Evolutionary conservation across 805 yeast species (phyloP), one percentile per base, ranked within the genome.

Genomic region (Yarrowia porcina): DNA sequence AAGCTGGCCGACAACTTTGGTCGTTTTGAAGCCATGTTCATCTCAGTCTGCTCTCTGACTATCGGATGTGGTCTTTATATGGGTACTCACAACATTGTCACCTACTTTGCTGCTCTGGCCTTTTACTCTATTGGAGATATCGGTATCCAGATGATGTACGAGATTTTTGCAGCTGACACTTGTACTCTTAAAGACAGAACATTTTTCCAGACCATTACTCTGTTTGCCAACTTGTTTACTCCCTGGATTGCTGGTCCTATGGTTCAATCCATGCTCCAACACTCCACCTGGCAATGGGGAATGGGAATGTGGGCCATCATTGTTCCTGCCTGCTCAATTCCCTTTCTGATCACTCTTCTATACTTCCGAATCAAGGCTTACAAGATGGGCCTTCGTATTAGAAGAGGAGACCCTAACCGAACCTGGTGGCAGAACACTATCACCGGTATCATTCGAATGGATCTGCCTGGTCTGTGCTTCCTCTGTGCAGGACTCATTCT

Each of bases 251-350:
- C 69, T 77, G 63, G 72, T 3, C 64, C 63, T 25, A 45, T 71
- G 45, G 70, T 73, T 23, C 66, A 65, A 15, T 45, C 67, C 9
- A 66, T 67, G 10, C 69, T 80, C 15, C 67, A 71, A 10, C 65
- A 65, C 33, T 67, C 65, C 20, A 74, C 76, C 44, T 82, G 86
- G 86, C 75, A 83, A 71, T 78, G 82, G 80, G 85, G 83, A 23
- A 80, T 76, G 67, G 83, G 82, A 60, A 75, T 80, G 71, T 81
- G 81, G 72, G 76, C 79, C 17, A 74, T 80, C 41, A 74, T 81
- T 27, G 71, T 76, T 66, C 83, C 83, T 2, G 73, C 73, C 7
- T 25, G 76, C 75, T 63, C 67, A 0, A 25, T 68, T 13, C 72
- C 72, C 27, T 65, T 69, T 15, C 47, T 69, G 42, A n/a, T 54